Conservation (phyloP, 805 yeast genomes). For the Yarrowia phangngaensis region DNA sequence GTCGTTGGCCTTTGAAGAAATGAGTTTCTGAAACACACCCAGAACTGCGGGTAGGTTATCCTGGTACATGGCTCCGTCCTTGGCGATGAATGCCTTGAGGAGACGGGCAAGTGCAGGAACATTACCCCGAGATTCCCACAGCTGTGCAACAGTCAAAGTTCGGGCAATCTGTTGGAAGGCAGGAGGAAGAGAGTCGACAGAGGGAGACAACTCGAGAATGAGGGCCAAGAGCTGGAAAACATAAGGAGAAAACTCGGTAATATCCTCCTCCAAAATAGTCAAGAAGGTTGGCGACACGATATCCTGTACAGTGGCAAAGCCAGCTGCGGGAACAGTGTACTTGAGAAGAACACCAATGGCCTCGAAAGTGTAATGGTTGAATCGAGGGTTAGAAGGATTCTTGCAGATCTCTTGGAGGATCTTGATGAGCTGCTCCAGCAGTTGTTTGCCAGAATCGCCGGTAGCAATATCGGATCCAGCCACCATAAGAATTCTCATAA, state of each 20-base stretch:
- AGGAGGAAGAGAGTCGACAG: conserved; percentile 57
- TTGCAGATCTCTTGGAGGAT: conserved; percentile 68
- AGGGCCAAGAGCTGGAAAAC: conserved; percentile 85
- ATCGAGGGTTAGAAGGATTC: conserved; percentile 94
- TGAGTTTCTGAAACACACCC: conserved; percentile 94
- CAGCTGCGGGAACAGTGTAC: conserved; percentile 41
- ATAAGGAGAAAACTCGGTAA: conserved; percentile 92
- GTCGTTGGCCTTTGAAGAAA: conserved; percentile 81
- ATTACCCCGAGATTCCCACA: conserved; percentile 92
- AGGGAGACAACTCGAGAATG: conserved; percentile 54
- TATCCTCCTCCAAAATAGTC: conserved; percentile 67
- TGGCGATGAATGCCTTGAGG: conserved; percentile 59
- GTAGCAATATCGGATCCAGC: conserved; percentile 39
- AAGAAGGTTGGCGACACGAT: conserved; percentile 65
- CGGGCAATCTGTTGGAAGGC: conserved; percentile 62
- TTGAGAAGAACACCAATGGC: conserved; percentile 73
- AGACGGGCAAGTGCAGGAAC: conserved; percentile 88
- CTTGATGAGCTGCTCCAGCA: conserved; percentile 64
- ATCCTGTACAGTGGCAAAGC: conserved; percentile 45
- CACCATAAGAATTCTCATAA: conserved; percentile 76
- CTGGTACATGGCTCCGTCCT: conserved; percentile 40
- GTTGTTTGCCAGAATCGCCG: conserved; percentile 44
- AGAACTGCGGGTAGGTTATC: conserved; percentile 65
- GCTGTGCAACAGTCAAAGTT: conserved; percentile 82
- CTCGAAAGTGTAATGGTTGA: conserved; percentile 88